These are phyloP conservation scores for Lojkania enalia DNA, from an alignment of 2,329 filamentous ascomycete species.

Conservation along the genomic window DNA sequence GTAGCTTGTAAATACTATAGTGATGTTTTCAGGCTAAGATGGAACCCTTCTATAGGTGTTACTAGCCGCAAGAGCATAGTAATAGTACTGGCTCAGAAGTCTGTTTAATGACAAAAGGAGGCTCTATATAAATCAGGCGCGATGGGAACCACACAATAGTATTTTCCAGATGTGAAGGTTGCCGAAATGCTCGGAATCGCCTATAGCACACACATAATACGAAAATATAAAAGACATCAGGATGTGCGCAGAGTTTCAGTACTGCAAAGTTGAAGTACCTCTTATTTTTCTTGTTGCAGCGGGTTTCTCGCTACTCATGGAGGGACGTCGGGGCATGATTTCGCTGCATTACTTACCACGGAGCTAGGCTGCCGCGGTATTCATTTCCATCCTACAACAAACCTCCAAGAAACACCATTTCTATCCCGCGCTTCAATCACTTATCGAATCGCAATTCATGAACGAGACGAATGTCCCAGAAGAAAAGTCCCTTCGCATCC, in stretches of 20 bases:
- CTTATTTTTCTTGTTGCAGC: not conserved
- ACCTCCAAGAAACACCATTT: too few species aligned
- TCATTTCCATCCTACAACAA: too few species aligned
- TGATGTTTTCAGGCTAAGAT: not conserved
- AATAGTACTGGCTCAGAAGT: not conserved
- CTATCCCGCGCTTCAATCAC: too few species aligned
- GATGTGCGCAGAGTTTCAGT: not conserved
- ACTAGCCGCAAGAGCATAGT: not conserved
- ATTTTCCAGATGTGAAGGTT: not conserved
- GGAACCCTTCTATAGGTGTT: not conserved
- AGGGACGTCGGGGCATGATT: too few species aligned
- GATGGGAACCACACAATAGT: not conserved
- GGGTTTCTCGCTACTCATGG: not conserved
- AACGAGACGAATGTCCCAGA: too few species aligned
- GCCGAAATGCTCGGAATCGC: not conserved
- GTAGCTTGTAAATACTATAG: not conserved
- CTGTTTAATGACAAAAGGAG: not conserved
- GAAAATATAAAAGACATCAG: not conserved
- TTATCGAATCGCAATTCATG: too few species aligned
- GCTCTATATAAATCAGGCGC: not conserved
- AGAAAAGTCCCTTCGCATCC: too few species aligned
- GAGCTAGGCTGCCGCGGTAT: too few species aligned
- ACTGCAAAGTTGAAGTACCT: not conserved
- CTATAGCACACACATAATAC: not conserved
- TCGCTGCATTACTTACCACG: too few species aligned